Base-by-base conservation (phyloP, 108 stramenopile genomes). In the Nitzschia sp. region DNA sequence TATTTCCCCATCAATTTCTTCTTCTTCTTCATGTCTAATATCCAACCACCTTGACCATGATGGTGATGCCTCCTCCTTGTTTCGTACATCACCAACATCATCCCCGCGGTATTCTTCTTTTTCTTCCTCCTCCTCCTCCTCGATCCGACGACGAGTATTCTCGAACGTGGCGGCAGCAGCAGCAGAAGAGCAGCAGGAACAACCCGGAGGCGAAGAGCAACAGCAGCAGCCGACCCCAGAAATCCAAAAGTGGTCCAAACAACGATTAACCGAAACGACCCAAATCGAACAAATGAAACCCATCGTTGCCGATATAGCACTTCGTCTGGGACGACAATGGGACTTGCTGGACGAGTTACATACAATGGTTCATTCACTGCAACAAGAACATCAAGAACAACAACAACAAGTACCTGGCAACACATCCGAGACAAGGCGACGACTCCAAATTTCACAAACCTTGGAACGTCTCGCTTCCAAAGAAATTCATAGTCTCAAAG, bases 271-370 rank as follows among this genome's bases (percentile, higher is more conserved):
- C 17, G 26, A 64, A 47, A 52, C 48, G 25, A 64, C 47, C 5
- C 45, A 25, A 13, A 25, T 29, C 1, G 5, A 52, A 22, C 48
- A 52, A 50, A 52, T 64, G 63, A 48, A 52, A 30, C 16, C 13
- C 1, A 16, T 66, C 3, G 23, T 66, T 21, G n/a, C 23, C 33
- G 66, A 66, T 32, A 55, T 66, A 6, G 28, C 52, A 13, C 3
- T 53, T 1, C 53, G 66, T 54, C 26, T 66, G 53, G 53, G 48
- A 1, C 66, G 53, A 46, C 66, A 66, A 32, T 28, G 33, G 16
- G 35, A 36, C 17, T 17, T 54, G 6, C 35, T 66, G 21, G 53
- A 54, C 1, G 21, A 47, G 38, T 66, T 66, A 36, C 21, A 66
- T 52, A 11, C 25, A 5, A 32, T 36, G 4, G 17, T 52, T 11